phyloP scores from a whole-genome alignment of 2,329 filamentous ascomycete species.

The Fusarium praegraminearum region DNA sequence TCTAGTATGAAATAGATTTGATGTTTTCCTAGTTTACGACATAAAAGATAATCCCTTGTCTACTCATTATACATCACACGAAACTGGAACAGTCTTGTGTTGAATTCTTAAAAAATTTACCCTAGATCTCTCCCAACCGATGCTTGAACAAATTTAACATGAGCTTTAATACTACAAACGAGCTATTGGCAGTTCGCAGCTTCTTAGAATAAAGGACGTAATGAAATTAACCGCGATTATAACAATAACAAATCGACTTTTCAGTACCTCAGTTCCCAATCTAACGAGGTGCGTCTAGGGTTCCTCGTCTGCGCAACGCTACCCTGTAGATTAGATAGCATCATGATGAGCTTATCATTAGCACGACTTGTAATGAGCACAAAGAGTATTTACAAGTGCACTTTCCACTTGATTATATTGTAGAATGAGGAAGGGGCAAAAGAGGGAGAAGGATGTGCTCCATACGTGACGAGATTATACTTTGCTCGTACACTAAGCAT shows the following conservation, averaged over 20 bases:
- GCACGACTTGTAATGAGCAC: not conserved
- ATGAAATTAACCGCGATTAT: not conserved
- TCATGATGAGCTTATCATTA: not conserved
- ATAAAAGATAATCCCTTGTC: slow-evolving; percentile 11
- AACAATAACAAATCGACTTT: not conserved
- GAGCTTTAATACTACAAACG: not conserved
- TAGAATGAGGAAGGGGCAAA: not conserved
- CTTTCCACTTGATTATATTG: not conserved
- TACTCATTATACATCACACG: not conserved
- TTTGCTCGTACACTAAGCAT: not conserved
- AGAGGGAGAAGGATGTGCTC: not conserved
- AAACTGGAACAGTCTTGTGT: not conserved
- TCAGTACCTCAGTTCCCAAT: not conserved
- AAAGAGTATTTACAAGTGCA: not conserved
- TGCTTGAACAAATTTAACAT: not conserved
- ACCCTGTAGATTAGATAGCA: not conserved
- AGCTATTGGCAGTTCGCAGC: not conserved
- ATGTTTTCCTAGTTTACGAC: slow-evolving; percentile 36
- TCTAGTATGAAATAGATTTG: slow-evolving; percentile 52
- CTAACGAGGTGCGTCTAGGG: rapidly evolving
- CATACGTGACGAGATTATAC: not conserved
- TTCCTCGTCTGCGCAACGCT: not conserved
- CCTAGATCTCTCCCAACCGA: not conserved
- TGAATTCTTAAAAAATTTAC: not conserved
- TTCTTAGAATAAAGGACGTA: too few relatives aligned